A percentile compares a stretch with the other conserved stretches of the same genome.
phyloP scores from a whole-genome alignment of 129 eudicot species.

The Rutidosis leptorrhynchoides region DNA sequence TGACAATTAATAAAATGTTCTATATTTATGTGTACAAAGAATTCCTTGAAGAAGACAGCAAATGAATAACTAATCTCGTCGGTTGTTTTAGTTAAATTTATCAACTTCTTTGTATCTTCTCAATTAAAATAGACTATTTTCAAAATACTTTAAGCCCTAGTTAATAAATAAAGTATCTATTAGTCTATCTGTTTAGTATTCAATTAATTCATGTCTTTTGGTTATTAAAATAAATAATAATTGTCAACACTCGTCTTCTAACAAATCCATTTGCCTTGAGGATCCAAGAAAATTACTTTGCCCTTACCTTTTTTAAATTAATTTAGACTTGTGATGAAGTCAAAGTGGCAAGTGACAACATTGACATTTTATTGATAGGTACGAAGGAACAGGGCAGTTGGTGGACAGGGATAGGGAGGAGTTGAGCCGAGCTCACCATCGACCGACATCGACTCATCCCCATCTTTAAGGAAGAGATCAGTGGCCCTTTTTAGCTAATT shows the following conservation, averaged over 20 bases:
- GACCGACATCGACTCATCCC: too few species aligned
- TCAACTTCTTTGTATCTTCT: background rate
- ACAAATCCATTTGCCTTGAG: conserved; percentile 19
- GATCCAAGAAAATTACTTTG: conserved; percentile 23
- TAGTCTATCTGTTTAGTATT: background rate
- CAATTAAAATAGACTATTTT: background rate
- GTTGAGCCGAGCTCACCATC: too few species aligned
- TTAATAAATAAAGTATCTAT: too few species aligned
- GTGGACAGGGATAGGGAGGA: too few species aligned
- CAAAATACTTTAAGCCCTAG: background rate
- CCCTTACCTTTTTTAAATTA: background rate
- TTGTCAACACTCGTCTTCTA: conserved; percentile 19
- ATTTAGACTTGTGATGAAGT: conserved; percentile 13
- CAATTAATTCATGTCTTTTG: background rate
- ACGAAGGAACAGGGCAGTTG: conserved; percentile 21
- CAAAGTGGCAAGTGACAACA: conserved; percentile 23
- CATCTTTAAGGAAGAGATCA: too few species aligned
- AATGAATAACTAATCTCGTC: conserved; percentile 1
- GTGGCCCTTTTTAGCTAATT: too few species aligned
- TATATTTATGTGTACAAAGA: background rate
- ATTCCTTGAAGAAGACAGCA: background rate
- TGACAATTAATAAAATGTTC: too few species aligned
- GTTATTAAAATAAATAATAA: background rate
- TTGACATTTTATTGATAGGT: conserved; percentile 16
- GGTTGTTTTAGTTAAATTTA: background rate